Conservation (phyloP, 2,329 filamentous ascomycete genomes). For the Aspergillus jensenii region DNA sequence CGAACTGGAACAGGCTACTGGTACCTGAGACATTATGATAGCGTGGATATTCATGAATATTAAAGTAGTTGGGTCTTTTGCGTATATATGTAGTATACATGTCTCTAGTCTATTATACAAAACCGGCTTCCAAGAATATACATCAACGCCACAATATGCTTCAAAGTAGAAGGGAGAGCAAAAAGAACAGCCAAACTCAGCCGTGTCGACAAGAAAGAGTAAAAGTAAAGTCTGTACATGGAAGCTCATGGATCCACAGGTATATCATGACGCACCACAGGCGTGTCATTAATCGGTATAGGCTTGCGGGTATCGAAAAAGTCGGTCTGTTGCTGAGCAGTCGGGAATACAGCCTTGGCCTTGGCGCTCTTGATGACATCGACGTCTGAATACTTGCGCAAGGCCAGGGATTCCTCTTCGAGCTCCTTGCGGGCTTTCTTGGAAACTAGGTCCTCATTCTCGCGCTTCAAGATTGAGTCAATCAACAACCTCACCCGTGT, state of each 20-base stretch:
- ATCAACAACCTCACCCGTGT: slow-evolving; percentile 32
- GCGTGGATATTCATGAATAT: no score
- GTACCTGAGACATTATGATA: no score
- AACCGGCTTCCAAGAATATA: not conserved
- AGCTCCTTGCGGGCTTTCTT: slow-evolving; percentile 25
- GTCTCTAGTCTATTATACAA: not conserved
- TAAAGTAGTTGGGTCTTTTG: not conserved
- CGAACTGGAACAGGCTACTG: not conserved
- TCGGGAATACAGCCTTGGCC: slow-evolving; percentile 7
- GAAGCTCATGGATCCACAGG: no score
- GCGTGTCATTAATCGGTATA: no score
- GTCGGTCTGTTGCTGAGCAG: not conserved
- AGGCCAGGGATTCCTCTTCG: slow-evolving; percentile 23
- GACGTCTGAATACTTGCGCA: slow-evolving; percentile 32
- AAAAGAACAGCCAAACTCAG: not conserved
- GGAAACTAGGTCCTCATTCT: slow-evolving; percentile 21
- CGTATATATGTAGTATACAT: not conserved
- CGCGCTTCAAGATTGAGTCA: slow-evolving; percentile 34
- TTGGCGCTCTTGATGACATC: slow-evolving; percentile 18
- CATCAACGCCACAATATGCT: slow-evolving; percentile 20
- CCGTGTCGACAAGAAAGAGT: not conserved
- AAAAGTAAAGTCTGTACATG: not conserved
- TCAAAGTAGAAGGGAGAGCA: slow-evolving; percentile 1
- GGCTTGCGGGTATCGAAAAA: not conserved
- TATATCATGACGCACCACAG: no score